phyloP scores from a whole-genome alignment of 257 asterid species.

The Fraxinus anomala region DNA sequence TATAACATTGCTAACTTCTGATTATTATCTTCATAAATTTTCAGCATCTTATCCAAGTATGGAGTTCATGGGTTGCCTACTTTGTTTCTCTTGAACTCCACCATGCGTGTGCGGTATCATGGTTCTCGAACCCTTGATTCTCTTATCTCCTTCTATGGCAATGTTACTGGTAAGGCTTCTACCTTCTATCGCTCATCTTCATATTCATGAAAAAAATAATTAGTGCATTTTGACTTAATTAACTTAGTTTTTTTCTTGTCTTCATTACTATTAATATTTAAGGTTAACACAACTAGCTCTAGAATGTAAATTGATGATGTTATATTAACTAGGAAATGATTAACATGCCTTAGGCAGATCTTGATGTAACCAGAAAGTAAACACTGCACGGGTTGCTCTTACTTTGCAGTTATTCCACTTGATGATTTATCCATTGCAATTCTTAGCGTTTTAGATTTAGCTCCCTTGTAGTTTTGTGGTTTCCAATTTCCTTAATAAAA shows the following conservation, averaged over 20 bases:
- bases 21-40: slow-evolving; percentile 28
- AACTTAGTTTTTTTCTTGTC: neutral
- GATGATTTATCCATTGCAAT: neutral
- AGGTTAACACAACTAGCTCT: neutral
- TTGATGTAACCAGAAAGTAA: neutral
- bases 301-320: neutral
- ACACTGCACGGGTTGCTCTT: neutral
- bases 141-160: slow-evolving; percentile 62
- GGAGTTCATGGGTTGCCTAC: slow-evolving; percentile 96
- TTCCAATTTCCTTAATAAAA: neutral
- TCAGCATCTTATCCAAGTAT: slow-evolving; percentile 90
- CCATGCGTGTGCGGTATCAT: slow-evolving; percentile 72
- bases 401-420: slow-evolving; percentile 1
- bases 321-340: neutral
- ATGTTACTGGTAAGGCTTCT: slow-evolving; percentile 68
- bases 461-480: neutral
- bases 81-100: slow-evolving; percentile 76
- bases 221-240: slow-evolving; percentile 1
- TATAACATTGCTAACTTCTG: slow-evolving; percentile 21
- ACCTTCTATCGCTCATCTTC: neutral
- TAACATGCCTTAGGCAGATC: neutral
- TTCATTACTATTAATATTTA: neutral
- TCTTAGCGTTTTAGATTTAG: neutral
- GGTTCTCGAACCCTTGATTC: slow-evolving; percentile 90
- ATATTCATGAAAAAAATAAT: no score